These are phyloP conservation scores for Cladosporium colombiae DNA, from an alignment of 2,329 filamentous ascomycete genomes.

Conservation along the genomic window DNA sequence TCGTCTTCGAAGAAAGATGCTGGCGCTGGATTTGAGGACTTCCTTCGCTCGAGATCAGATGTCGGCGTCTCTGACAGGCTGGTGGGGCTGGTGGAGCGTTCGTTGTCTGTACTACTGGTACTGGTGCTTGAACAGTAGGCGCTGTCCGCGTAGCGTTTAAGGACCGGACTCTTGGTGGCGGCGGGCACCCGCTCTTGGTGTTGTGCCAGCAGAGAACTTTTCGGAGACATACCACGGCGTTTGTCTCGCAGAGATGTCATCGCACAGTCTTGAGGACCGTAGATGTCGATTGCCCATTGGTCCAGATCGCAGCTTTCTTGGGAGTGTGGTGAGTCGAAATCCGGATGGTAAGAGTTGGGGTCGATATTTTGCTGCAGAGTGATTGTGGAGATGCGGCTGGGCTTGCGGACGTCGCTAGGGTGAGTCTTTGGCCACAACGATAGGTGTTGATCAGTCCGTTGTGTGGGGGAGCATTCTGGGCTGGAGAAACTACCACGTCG, in stretches of 20 bases:
- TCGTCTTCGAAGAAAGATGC: neutral
- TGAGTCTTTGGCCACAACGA: neutral
- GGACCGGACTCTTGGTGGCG: neutral
- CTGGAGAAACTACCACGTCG: neutral
- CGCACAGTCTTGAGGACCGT: neutral
- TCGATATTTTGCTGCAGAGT: neutral
- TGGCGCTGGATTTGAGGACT: neutral
- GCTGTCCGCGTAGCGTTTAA: neutral
- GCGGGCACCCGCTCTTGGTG: neutral
- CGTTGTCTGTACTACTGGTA: neutral
- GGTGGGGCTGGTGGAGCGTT: neutral
- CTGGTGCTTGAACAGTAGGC: neutral
- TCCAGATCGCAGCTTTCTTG: neutral
- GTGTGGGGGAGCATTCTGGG: neutral
- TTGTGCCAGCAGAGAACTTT: neutral
- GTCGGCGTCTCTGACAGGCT: neutral
- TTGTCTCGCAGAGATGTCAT: constrained; percentile 3
- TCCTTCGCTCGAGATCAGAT: neutral
- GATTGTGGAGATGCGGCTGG: neutral
- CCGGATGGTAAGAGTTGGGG: neutral
- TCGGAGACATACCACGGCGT: neutral
- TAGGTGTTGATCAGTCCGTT: neutral
- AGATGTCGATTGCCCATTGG: neutral
- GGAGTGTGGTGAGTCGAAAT: neutral
- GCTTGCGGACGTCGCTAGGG: neutral